Evolutionary conservation across 164 flowering plant genomes (phyloP), one percentile per base, ranked within the genome.

Genomic region (Piper longum): DNA sequence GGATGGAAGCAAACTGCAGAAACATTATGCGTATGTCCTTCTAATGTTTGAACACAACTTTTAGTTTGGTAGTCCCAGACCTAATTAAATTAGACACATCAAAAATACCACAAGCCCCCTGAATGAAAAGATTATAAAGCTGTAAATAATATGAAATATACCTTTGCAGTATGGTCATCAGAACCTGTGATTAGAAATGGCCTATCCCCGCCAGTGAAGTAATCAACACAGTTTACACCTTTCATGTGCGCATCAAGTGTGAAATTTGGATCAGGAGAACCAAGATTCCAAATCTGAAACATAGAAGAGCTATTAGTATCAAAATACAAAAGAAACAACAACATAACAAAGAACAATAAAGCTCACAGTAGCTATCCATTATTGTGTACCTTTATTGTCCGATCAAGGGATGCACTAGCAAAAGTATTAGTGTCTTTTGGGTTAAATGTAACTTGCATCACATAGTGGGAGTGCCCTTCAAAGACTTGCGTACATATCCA

Each of bases 101-200:
- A 18, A 5, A 9, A 17, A 59, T 62, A 17, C 62, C 60, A 36
- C 4, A 17, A 16, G 14, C 18, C 56, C 11, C 7, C 41, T 12
- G 54, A 39, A 58, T 48, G 54, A 52, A 6, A 7, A 56, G 40
- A 8, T 3, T 59, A 4, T 56, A 43, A 40, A 40, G 5, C n/a
- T 40, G 62, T 26, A n/a, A 55, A 36, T 18, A 48, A 57, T 19
- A 26, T 39, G 40, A 41, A 18, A 26, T 63, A 61, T 40, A 88
- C 98, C 98, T 91, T 91, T 17, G 95, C 93, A 68, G 98, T 89
- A 70, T 87, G 93, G 75, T 91, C 98, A 83, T 91, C 98, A 66
- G 98, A 91, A 42, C 98, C 98, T 67, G 91, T 87, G 57, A 91
- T 85, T 18, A 91, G 72, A 80, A 80, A 89, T 19, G 91, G 98